Evolutionary conservation across 2,329 filamentous ascomycete genomes (phyloP).

Genomic region (Huntiella bhutanensis): DNA sequence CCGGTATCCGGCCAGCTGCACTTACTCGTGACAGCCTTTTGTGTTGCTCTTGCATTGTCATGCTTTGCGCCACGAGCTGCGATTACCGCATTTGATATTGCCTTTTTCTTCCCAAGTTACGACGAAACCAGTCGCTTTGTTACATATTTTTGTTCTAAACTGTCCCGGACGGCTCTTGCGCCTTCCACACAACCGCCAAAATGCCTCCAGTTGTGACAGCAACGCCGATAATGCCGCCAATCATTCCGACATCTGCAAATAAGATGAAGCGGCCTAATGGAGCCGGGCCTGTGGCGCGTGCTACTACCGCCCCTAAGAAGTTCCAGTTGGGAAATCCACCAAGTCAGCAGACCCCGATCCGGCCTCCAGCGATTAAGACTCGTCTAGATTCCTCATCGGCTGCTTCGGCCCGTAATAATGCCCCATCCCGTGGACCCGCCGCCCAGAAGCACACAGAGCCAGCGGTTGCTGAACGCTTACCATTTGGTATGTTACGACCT

Average conservation of each 20-base stretch:
- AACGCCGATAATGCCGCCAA: conserved; percentile 23
- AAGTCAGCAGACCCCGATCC: conserved; percentile 16
- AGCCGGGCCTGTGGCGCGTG: conserved; percentile 37
- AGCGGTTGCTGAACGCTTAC: conserved; percentile 26
- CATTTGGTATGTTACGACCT: conserved; percentile 27
- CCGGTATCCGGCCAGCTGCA: conserved; percentile 4
- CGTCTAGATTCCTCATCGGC: conserved; percentile 28
- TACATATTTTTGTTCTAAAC: background rate
- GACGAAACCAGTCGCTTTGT: background rate
- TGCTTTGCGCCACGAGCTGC: conserved; percentile 3
- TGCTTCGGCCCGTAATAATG: conserved; percentile 21
- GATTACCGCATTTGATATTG: background rate
- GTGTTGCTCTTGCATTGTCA: conserved; percentile 1
- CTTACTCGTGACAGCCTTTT: conserved; percentile 2
- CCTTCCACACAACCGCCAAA: conserved; percentile 7
- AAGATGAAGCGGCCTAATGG: conserved; percentile 55
- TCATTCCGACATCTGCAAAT: conserved; percentile 12
- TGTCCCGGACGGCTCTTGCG: background rate
- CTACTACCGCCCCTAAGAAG: conserved; percentile 38
- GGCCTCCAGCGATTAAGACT: conserved; percentile 9
- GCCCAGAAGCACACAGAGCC: conserved; percentile 26
- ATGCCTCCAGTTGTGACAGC: conserved; percentile 39
- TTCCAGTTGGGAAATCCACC: conserved; percentile 26
- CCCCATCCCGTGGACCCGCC: no score
- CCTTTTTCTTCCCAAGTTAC: background rate